Conservation (phyloP, 176 grass and related monocot species). For the Panicum miliaceum region DNA sequence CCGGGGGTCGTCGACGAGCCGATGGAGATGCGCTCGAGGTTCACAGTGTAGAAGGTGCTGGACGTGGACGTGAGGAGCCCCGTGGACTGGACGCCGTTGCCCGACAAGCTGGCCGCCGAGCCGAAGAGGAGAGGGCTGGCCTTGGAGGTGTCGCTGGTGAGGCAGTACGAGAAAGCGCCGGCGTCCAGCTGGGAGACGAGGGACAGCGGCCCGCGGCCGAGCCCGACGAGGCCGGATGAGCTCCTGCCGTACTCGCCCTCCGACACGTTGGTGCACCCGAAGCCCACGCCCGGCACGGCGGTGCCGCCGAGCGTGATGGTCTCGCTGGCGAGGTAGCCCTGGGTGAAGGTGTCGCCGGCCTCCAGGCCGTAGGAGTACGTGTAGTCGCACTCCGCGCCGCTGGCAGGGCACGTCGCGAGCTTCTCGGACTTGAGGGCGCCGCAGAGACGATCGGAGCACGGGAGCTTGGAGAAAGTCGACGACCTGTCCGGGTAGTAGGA, state of each 20-base stretch:
- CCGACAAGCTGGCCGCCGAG: neutral
- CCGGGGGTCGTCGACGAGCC: neutral
- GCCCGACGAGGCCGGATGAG: slow-evolving; percentile 2
- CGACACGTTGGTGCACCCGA: neutral
- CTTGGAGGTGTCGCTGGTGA: neutral
- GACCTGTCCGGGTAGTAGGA: neutral
- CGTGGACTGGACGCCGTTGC: neutral
- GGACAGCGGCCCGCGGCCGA: neutral
- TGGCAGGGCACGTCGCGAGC: neutral
- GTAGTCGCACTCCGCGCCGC: neutral
- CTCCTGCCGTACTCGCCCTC: neutral
- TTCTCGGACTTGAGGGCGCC: accelerated
- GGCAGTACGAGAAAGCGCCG: neutral
- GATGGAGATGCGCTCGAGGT: neutral
- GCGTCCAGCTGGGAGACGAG: neutral
- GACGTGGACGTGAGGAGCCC: neutral
- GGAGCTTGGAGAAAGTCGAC: neutral
- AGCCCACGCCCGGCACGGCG: neutral
- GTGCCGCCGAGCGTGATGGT: slow-evolving; percentile 8
- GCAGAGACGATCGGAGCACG: neutral
- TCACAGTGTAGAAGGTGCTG: neutral
- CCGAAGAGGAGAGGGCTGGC: slow-evolving; percentile 4
- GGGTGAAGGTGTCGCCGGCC: neutral
- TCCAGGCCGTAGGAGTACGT: neutral
- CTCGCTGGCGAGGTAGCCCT: neutral